These are phyloP conservation scores for Tuber umbilicatum DNA, from an alignment of 495 filamentous ascomycete species.

Conservation along the genomic window DNA sequence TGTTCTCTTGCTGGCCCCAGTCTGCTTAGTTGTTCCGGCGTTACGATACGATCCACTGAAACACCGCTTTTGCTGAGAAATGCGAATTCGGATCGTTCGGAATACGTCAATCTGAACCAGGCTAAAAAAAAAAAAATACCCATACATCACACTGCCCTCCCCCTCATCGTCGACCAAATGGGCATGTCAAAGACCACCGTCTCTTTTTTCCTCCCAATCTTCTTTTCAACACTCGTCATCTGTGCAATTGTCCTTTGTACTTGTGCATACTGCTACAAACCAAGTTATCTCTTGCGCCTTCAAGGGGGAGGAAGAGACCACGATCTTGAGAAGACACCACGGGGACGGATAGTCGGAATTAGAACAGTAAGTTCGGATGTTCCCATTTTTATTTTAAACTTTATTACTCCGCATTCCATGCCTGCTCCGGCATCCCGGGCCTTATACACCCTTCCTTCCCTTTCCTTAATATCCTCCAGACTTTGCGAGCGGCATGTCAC, in stretches of 20 bases:
- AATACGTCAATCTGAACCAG: slow-evolving; percentile 33
- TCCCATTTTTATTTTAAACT: not conserved
- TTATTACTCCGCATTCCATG: not conserved
- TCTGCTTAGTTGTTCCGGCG: slow-evolving; percentile 5
- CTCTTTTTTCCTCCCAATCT: slow-evolving; percentile 40
- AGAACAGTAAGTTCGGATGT: slow-evolving; percentile 20
- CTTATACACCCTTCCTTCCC: not conserved
- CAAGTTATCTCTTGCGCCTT: slow-evolving; percentile 30
- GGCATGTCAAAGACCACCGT: slow-evolving; percentile 38
- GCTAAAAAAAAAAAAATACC: slow-evolving; percentile 20
- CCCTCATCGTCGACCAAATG: slow-evolving; percentile 16
- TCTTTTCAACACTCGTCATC: slow-evolving; percentile 40
- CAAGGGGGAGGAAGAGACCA: slow-evolving; percentile 5
- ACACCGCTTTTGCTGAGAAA: slow-evolving; percentile 22
- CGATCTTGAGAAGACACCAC: slow-evolving; percentile 34
- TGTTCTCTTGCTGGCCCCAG: not conserved
- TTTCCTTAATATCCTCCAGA: not conserved
- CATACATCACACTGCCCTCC: slow-evolving; percentile 9
- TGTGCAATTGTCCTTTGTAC: slow-evolving; percentile 40
- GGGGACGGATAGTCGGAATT: slow-evolving; percentile 29
- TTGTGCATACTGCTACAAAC: slow-evolving; percentile 39
- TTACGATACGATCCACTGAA: slow-evolving; percentile 4
- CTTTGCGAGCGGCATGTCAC: not conserved
- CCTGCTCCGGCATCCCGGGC: not conserved
- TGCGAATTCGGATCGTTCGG: slow-evolving; percentile 27